Base-by-base conservation (phyloP, 768 basidiomycete species). In the Phlebiopsis flavidoalba region DNA sequence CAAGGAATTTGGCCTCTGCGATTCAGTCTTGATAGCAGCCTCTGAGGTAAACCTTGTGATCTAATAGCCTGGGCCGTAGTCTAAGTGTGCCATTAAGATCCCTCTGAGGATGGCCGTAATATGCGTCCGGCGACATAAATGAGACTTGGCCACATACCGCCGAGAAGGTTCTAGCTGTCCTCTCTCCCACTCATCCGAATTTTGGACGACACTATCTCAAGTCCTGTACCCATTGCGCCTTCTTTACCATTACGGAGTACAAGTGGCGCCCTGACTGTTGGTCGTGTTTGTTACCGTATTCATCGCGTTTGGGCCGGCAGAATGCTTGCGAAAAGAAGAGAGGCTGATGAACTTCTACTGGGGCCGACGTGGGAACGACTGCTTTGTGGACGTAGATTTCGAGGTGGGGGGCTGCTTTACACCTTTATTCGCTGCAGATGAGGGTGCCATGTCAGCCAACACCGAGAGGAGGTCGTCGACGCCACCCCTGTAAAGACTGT, bases 141-240 rank as follows among this genome's bases (percentile, higher is more conserved):
- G 37, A 21, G 54, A 48, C 19, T 33, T 24, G 36, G 43, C 49
- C 65, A 60, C 60, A 72, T 68, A 89, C 91, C 89, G 65, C 88
- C 88, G 33, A 92, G 74, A 24, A 92, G 78, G 70, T 91, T n/a
- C 89, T 33, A 93, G 77, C 67, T 92, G n/a, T n/a, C 92, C 72
- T 92, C 91, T 67, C 88, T 80, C 0, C 91, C 91, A 53, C 80
- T 85, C 63, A 90, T 81, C 68, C 80, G 88, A 24, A 75, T 80
- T 57, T 77, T 75, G 50, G 81, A 71, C 51, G 85, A 70, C 49
- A 91, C 19, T 5, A 55, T 17, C 72, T 91, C 89, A n/a, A n/a
- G n/a, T 17, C 89, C 89, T 5, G 84, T 83, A 46, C 90, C 89
- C 57, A 79, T 79, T 31, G 87, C 78, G 12, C 88, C 90, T 72